Evolutionary conservation across 1,284 basidiomycete species (phyloP).

Genomic region (Ceratobasidium sp.): DNA sequence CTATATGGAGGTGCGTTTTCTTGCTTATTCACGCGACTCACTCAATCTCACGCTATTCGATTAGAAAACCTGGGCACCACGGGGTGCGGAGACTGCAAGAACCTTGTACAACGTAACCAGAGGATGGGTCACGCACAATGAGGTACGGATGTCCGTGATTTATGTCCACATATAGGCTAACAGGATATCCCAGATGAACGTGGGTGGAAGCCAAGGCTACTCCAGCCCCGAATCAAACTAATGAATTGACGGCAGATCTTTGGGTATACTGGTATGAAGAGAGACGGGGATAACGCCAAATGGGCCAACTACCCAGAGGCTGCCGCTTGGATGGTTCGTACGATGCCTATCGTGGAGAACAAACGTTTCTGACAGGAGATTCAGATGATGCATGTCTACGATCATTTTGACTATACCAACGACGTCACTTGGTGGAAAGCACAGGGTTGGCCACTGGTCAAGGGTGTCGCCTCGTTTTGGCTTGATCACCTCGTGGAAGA

Average conservation of each 20-base stretch:
- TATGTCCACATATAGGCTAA: background rate
- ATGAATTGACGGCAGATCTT: slow-evolving; percentile 61
- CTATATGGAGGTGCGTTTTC: slow-evolving; percentile 64
- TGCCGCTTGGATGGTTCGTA: slow-evolving; percentile 71
- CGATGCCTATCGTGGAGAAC: slow-evolving; percentile 31
- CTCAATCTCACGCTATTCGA: slow-evolving; percentile 10
- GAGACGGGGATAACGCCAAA: slow-evolving; percentile 62
- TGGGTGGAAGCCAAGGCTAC: slow-evolving; percentile 50
- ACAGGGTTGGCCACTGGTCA: slow-evolving; percentile 66
- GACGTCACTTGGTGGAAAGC: slow-evolving; percentile 69
- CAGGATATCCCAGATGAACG: slow-evolving; percentile 60
- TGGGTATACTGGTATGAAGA: slow-evolving; percentile 80
- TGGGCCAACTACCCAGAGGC: slow-evolving; percentile 76
- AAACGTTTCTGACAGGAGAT: background rate
- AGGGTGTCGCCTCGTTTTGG: slow-evolving; percentile 73
- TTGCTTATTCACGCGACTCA: background rate
- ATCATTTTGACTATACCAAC: slow-evolving; percentile 75
- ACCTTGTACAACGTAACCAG: slow-evolving; percentile 70
- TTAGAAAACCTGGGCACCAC: slow-evolving; percentile 75
- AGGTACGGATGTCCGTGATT: slow-evolving; percentile 54
- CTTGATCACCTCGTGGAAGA: slow-evolving; percentile 71
- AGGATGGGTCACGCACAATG: slow-evolving; percentile 74
- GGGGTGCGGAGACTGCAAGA: slow-evolving; percentile 69
- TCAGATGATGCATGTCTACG: slow-evolving; percentile 75
- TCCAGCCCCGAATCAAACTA: slow-evolving; percentile 5